These are phyloP conservation scores for Globisporangium nodosum DNA, from an alignment of 352 stramenopile species.

Conservation along the genomic window DNA sequence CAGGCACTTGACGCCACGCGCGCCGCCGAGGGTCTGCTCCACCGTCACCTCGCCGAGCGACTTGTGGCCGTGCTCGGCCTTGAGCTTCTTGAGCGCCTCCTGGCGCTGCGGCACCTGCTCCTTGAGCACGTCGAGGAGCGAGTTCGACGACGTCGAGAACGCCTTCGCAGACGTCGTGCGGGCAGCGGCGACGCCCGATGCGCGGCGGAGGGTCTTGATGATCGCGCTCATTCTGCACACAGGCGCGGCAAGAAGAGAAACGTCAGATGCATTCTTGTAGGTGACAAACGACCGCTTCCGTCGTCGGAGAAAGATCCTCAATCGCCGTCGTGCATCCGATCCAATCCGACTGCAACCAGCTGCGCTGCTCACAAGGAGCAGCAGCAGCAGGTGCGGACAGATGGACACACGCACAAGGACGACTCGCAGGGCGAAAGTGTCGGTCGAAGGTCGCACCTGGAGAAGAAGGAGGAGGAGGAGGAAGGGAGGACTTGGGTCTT, in stretches of 20 bases:
- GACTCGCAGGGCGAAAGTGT: too few species aligned
- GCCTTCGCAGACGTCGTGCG: constrained; percentile 39
- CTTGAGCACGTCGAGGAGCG: constrained; percentile 81
- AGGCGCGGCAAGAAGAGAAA: neutral
- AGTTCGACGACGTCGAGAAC: constrained; percentile 63
- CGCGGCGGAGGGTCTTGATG: constrained; percentile 58
- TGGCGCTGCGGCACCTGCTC: constrained; percentile 89
- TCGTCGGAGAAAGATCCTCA: too few species aligned
- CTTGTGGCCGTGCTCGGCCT: constrained; percentile 92
- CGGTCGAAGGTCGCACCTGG: neutral
- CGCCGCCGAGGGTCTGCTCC: constrained; percentile 96
- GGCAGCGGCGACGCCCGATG: constrained; percentile 31
- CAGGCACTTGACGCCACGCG: constrained; percentile 97
- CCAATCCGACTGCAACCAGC: neutral
- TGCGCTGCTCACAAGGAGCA: neutral
- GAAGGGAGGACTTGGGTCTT: neutral
- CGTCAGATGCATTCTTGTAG: constrained; percentile 3
- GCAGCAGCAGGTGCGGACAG: neutral
- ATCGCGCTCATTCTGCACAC: constrained; percentile 49
- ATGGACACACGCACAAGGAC: neutral
- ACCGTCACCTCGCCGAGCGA: constrained; percentile 92
- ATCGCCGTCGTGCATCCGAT: too few species aligned
- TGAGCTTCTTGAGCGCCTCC: constrained; percentile 92
- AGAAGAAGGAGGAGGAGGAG: neutral
- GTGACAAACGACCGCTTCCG: too few species aligned